These are phyloP conservation scores for Mollisia scopiformis DNA, from an alignment of 2,329 filamentous ascomycete species.

Conservation along the genomic window DNA sequence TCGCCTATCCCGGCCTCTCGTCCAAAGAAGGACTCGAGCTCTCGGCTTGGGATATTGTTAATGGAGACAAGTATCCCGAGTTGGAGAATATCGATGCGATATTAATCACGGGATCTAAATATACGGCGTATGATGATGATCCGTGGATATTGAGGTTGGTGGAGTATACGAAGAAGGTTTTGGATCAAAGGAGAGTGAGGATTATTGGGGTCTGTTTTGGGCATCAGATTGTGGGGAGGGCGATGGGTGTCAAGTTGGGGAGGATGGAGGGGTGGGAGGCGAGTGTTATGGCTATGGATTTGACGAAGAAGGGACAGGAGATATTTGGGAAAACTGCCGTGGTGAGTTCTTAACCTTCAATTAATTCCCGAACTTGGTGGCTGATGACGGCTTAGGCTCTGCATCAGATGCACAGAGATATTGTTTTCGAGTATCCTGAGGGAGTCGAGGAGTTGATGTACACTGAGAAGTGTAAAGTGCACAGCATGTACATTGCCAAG, in stretches of 20 bases:
- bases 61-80: constrained; percentile 69
- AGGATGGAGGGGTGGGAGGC: constrained; percentile 80
- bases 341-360: constrained; percentile 39
- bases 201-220: constrained; percentile 87
- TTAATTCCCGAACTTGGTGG: not conserved
- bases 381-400: constrained; percentile 56
- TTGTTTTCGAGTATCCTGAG: constrained; percentile 66
- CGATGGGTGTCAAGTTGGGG: constrained; percentile 68
- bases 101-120: constrained; percentile 75
- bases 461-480: constrained; percentile 70
- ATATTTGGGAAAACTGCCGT: constrained; percentile 69
- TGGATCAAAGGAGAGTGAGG: constrained; percentile 64
- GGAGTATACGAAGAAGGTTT: constrained; percentile 62
- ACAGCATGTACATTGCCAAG: constrained; percentile 74
- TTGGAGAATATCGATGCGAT: constrained; percentile 80
- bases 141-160: constrained; percentile 79
- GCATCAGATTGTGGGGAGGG: constrained; percentile 81
- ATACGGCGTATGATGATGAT: constrained; percentile 73
- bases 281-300: constrained; percentile 69
- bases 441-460: constrained; percentile 65
- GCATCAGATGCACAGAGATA: constrained; percentile 87
- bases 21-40: constrained; percentile 37
- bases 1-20: constrained; percentile 49
- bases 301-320: constrained; percentile 71
- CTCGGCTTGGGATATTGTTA: constrained; percentile 71